A percentile compares a stretch with the other conserved stretches of the same genome.
These are phyloP conservation scores for Dactylellina parvicollis DNA, from an alignment of 2,329 filamentous ascomycete genomes.

Conservation along the genomic window DNA sequence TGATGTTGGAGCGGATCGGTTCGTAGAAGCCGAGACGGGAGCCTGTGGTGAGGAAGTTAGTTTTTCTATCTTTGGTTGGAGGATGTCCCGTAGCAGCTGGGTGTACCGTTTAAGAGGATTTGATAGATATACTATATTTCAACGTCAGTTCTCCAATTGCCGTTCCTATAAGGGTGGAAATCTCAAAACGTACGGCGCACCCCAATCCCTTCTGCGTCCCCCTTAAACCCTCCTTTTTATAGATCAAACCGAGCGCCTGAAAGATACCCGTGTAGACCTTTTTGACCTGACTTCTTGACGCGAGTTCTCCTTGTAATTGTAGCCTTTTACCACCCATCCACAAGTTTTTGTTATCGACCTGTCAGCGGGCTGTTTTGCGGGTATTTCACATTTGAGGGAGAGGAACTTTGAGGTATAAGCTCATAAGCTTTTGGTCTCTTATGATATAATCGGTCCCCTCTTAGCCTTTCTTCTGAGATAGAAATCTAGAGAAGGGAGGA, in stretches of 20 bases:
- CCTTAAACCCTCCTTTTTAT: conserved; percentile 85
- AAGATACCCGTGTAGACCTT: conserved; percentile 90
- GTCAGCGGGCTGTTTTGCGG: conserved; percentile 40
- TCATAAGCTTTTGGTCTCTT: conserved; percentile 11
- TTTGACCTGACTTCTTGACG: conserved; percentile 82
- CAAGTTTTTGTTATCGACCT: conserved; percentile 3
- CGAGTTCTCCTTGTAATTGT: conserved; percentile 95
- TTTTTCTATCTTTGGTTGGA: neutral
- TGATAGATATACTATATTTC: conserved; percentile 83
- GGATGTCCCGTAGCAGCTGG: neutral
- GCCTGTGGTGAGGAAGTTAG: conserved; percentile 61
- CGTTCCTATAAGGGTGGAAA: neutral
- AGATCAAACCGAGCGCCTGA: conserved; percentile 88
- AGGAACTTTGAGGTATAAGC: conserved; percentile 1
- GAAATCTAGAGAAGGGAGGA: no score
- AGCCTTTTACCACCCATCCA: conserved; percentile 68
- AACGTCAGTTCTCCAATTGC: conserved; percentile 30
- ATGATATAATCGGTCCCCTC: neutral
- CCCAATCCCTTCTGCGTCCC: conserved; percentile 90
- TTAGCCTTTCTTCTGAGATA: no score
- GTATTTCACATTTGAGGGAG: neutral
- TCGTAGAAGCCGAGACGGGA: conserved; percentile 98
- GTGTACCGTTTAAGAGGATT: conserved; percentile 80
- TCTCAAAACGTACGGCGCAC: conserved; percentile 70
- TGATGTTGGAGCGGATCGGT: conserved; percentile 79